Evolutionary conservation across 78 protist genomes (phyloP).

Genomic region (Dictyostelium citrinum): DNA sequence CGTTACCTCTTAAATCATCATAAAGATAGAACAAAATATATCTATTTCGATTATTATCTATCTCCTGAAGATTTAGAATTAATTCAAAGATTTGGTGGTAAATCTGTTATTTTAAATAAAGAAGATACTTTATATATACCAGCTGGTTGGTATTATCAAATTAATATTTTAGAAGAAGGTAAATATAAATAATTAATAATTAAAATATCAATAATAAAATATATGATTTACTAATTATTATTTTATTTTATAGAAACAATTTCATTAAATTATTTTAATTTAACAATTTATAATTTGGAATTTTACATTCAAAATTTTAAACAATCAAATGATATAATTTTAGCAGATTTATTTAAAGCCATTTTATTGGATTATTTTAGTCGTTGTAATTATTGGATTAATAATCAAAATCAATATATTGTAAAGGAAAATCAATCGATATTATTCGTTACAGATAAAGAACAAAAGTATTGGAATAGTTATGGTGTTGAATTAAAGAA

Average conservation of each 20-base stretch:
- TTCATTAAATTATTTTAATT: background rate
- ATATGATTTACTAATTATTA: background rate
- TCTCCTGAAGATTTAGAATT: slow-evolving; percentile 39
- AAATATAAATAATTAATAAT: background rate
- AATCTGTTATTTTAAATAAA: slow-evolving; percentile 15
- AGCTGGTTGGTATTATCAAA: slow-evolving; percentile 73
- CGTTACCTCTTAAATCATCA: background rate
- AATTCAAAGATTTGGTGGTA: slow-evolving; percentile 41
- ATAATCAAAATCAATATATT: slow-evolving; percentile 1
- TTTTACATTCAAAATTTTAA: slow-evolving; percentile 30
- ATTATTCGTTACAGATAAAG: background rate
- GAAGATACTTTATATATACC: slow-evolving; percentile 60
- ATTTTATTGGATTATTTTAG: background rate
- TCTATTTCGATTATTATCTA: slow-evolving; percentile 49
- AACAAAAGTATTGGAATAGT: background rate
- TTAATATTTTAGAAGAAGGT: slow-evolving; percentile 53
- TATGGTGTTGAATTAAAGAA: background rate
- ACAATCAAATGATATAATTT: background rate
- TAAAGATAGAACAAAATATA: slow-evolving; percentile 21
- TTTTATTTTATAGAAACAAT: background rate
- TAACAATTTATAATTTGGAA: slow-evolving; percentile 9
- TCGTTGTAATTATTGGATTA: slow-evolving; percentile 15
- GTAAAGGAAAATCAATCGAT: background rate
- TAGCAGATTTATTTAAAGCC: background rate
- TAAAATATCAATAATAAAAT: background rate